phyloP scores from a whole-genome alignment of 108 stramenopile species.

The Cyclotella choctawhatcheeana region DNA sequence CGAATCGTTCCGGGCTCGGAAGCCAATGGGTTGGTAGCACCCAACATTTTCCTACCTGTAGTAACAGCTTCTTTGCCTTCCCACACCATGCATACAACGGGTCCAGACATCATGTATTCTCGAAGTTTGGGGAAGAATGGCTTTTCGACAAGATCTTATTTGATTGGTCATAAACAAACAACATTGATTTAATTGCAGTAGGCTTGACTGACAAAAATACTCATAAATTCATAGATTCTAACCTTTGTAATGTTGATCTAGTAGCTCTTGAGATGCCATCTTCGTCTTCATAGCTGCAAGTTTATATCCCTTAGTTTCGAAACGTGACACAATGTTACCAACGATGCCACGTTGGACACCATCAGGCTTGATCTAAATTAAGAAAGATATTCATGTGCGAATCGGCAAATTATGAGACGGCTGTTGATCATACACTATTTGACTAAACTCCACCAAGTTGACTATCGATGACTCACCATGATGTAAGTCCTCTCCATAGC shows the following conservation, averaged over 20 bases:
- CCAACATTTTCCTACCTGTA: slow-evolving; percentile 94
- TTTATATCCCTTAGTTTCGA: slow-evolving; percentile 94
- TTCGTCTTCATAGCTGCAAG: slow-evolving; percentile 93
- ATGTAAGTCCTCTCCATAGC: slow-evolving; percentile 83
- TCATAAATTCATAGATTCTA: not conserved
- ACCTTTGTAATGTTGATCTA: slow-evolving; percentile 86
- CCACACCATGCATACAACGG: slow-evolving; percentile 90
- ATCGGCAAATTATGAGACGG: not conserved
- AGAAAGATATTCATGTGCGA: not conserved
- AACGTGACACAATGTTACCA: slow-evolving; percentile 88
- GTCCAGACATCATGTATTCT: slow-evolving; percentile 87
- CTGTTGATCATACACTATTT: not conserved
- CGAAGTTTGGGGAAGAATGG: slow-evolving; percentile 93
- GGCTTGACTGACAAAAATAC: not conserved
- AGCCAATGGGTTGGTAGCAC: slow-evolving; percentile 94
- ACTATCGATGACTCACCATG: slow-evolving; percentile 54
- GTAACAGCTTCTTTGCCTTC: slow-evolving; percentile 92
- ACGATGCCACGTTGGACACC: slow-evolving; percentile 92
- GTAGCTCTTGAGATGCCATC: slow-evolving; percentile 81
- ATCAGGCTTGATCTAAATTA: slow-evolving; percentile 76
- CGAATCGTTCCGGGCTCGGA: slow-evolving; percentile 92
- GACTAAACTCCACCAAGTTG: not conserved
- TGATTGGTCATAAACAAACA: not conserved
- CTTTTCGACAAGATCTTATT: slow-evolving; percentile 87
- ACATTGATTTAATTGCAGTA: not conserved